These are phyloP conservation scores for Cladosporium sp. DNA, from an alignment of 2,329 filamentous ascomycete species.

Conservation along the genomic window DNA sequence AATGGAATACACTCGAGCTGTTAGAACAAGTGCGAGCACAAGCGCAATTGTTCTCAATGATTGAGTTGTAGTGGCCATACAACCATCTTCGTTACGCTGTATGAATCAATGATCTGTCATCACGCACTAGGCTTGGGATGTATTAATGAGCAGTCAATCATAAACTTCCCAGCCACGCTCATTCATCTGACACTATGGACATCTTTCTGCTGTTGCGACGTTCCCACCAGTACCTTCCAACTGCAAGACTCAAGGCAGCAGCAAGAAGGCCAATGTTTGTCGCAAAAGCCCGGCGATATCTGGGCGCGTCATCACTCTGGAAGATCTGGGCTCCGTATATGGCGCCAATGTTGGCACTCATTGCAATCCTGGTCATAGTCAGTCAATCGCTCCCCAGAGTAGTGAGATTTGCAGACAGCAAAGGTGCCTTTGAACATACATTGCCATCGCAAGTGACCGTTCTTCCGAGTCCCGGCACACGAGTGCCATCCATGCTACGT, in stretches of 20 bases:
- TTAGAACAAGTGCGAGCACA: neutral
- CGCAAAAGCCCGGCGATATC: slow-evolving; percentile 53
- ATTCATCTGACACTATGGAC: neutral
- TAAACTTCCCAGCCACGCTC: neutral
- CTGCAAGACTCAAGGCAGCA: slow-evolving; percentile 44
- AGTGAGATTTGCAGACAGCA: neutral
- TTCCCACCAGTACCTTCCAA: neutral
- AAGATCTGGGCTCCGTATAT: slow-evolving; percentile 64
- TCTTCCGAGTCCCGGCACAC: slow-evolving; percentile 58
- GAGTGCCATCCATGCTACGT: slow-evolving; percentile 61
- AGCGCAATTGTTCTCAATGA: neutral
- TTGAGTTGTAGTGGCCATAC: neutral
- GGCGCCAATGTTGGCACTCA: slow-evolving; percentile 62
- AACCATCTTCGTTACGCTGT: neutral
- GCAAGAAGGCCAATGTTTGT: slow-evolving; percentile 48
- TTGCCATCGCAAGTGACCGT: slow-evolving; percentile 60
- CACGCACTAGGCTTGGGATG: neutral
- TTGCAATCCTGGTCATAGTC: slow-evolving; percentile 46
- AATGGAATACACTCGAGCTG: neutral
- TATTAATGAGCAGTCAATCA: neutral
- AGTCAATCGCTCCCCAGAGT: neutral
- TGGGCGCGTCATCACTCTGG: slow-evolving; percentile 52
- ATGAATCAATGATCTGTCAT: neutral
- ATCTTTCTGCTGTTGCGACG: neutral
- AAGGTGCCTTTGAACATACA: slow-evolving; percentile 25